Conservation (phyloP, 108 stramenopile species). For the Mediolabrus comicus region DNA sequence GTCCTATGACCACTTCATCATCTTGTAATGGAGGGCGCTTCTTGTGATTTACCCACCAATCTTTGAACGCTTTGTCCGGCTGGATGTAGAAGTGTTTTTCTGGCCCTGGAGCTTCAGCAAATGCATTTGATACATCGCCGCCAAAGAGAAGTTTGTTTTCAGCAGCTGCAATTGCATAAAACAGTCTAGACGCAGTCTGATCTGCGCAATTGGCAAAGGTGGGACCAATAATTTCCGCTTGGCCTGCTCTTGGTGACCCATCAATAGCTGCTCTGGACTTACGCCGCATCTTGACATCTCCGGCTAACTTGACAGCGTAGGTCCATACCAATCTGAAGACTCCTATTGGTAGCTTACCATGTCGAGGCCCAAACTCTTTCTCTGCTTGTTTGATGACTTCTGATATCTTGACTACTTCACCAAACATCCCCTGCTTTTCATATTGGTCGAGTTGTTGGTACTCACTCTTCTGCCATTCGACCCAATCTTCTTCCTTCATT, state of each 20-base stretch:
- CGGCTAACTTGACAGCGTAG: background rate
- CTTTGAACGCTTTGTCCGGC: background rate
- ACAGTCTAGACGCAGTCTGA: background rate
- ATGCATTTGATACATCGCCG: background rate
- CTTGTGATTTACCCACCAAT: background rate
- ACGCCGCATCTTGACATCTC: background rate
- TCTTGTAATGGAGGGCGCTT: background rate
- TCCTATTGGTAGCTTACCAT: background rate
- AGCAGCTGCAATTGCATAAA: background rate
- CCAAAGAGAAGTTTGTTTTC: background rate
- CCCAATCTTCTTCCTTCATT: constrained; percentile 13
- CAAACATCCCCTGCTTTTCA: constrained; percentile 5
- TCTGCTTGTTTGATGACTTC: background rate
- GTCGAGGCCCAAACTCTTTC: background rate
- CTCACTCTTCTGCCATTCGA: constrained; percentile 23
- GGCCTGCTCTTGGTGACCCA: background rate
- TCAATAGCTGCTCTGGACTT: background rate
- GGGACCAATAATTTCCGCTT: background rate
- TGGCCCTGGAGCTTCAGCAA: background rate
- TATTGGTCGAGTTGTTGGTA: constrained; percentile 33
- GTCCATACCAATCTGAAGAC: background rate
- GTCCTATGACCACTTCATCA: background rate
- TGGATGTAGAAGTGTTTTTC: background rate
- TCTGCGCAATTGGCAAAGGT: background rate
- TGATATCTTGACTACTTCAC: background rate